Conservation (phyloP, 768 basidiomycete genomes). For the Boletus subcaerulescens region DNA sequence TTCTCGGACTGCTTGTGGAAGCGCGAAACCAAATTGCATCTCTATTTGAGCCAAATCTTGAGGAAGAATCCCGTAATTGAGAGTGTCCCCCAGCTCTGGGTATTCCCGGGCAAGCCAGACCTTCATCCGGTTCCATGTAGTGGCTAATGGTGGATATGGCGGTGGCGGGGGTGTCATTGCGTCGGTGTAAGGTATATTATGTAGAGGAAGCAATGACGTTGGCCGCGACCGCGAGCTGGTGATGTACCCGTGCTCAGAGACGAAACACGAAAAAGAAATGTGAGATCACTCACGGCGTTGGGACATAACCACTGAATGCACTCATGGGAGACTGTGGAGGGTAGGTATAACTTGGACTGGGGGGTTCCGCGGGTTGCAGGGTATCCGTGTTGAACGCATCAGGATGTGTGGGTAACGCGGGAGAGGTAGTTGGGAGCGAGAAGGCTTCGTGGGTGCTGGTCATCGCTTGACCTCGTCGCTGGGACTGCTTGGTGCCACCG, state of each 20-base stretch:
- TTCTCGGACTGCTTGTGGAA: conserved; percentile 87
- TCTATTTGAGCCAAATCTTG: conserved; percentile 80
- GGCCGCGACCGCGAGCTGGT: conserved; percentile 45
- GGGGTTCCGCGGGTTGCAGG: conserved; percentile 47
- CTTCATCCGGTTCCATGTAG: conserved; percentile 82
- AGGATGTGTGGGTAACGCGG: conserved; percentile 49
- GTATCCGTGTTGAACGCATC: conserved; percentile 60
- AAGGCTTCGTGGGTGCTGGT: conserved; percentile 86
- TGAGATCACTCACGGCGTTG: conserved; percentile 45
- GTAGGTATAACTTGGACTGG: conserved; percentile 66
- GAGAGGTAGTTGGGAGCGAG: conserved; percentile 75
- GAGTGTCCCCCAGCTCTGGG: conserved; percentile 92
- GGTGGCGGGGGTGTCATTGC: conserved; percentile 35
- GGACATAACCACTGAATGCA: conserved; percentile 55
- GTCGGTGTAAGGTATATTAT: conserved; percentile 50
- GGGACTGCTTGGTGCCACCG: conserved; percentile 43
- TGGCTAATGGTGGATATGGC: conserved; percentile 72
- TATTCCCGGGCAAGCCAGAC: conserved; percentile 83
- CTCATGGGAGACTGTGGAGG: conserved; percentile 59
- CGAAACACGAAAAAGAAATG: not conserved
- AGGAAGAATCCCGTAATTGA: conserved; percentile 86
- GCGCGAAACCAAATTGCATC: conserved; percentile 75
- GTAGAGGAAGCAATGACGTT: conserved; percentile 63
- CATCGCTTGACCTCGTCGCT: conserved; percentile 63
- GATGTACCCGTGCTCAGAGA: conserved; percentile 3